Conservation (phyloP, 1,284 basidiomycete genomes). For the Cryptococcus jaspeensis region DNA sequence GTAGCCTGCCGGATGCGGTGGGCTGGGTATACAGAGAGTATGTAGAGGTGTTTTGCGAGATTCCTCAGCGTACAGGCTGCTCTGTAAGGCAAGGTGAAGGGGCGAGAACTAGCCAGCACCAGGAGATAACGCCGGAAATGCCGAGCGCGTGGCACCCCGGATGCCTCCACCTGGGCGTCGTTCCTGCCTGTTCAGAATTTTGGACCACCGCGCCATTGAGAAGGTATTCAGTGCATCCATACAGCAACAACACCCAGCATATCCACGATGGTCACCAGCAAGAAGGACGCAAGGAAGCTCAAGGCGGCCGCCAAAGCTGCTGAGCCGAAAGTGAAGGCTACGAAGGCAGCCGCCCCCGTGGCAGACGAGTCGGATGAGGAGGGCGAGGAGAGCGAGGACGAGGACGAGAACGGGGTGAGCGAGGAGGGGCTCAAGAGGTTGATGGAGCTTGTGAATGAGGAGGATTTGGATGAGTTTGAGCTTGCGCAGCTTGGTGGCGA, state of each 20-base stretch:
- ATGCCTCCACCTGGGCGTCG: neutral
- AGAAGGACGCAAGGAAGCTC: conserved; percentile 34
- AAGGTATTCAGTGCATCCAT: neutral
- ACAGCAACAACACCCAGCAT: neutral
- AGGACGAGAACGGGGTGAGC: conserved; percentile 75
- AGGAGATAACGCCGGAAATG: neutral
- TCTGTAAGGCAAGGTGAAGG: no score
- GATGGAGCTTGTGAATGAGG: conserved; percentile 63
- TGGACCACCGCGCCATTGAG: conserved; percentile 3
- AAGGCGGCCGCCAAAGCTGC: neutral
- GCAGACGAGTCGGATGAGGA: conserved; percentile 29
- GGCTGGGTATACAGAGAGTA: no score
- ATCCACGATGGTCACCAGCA: conserved; percentile 36
- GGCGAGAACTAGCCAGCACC: no score
- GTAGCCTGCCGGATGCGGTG: no score
- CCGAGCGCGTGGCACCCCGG: neutral
- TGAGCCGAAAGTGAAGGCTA: conserved; percentile 1
- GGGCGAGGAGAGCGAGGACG: conserved; percentile 53
- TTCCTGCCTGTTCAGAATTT: conserved; percentile 9
- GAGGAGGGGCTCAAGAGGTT: conserved; percentile 73
- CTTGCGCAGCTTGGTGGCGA: conserved; percentile 27
- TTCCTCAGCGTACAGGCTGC: no score
- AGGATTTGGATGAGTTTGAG: conserved; percentile 44
- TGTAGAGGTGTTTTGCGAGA: no score
- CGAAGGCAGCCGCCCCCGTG: conserved; percentile 9